Evolutionary conservation across 208 protist genomes (phyloP).

Genomic region (Leishmania martiniquensis): DNA sequence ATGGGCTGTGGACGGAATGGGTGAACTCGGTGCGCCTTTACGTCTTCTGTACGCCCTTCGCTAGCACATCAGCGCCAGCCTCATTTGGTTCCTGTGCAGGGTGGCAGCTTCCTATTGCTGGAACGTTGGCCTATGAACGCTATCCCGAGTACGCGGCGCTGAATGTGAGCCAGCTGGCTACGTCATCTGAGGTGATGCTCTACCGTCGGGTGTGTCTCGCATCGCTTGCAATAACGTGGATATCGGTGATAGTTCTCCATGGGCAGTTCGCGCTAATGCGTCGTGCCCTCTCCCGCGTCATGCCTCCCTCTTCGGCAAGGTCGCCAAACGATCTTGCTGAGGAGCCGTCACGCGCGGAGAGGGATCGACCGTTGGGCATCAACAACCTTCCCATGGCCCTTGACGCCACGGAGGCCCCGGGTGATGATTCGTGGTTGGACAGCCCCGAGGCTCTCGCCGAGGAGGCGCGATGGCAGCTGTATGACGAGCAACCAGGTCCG

Average conservation of each 20-base stretch:
- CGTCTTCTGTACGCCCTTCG: constrained; percentile 20
- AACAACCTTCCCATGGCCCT: not conserved
- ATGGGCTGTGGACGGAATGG: constrained; percentile 42
- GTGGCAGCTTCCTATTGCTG: constrained; percentile 28
- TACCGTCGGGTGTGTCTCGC: constrained; percentile 15
- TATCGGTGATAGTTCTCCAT: constrained; percentile 13
- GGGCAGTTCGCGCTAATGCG: not conserved
- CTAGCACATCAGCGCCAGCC: not conserved
- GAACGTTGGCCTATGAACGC: constrained; percentile 13
- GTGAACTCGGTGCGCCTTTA: constrained; percentile 51
- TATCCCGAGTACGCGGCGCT: constrained; percentile 29
- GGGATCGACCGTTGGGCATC: not conserved
- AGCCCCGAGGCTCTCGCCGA: constrained; percentile 57
- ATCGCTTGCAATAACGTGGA: constrained; percentile 16
- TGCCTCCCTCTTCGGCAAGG: not conserved
- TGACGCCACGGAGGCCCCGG: constrained; percentile 17
- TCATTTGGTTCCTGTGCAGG: not conserved
- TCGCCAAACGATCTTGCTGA: not conserved
- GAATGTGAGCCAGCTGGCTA: constrained; percentile 1
- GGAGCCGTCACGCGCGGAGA: not conserved
- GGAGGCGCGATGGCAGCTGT: constrained; percentile 32
- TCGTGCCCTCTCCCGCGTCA: constrained; percentile 2
- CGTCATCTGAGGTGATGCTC: constrained; percentile 10
- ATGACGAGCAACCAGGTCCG: not conserved
- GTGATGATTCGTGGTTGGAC: constrained; percentile 70